A percentile compares a stretch with the other conserved stretches of the same genome.
These are phyloP conservation scores for Leucogyrophana mollusca DNA, from an alignment of 768 basidiomycete genomes.

Conservation along the genomic window DNA sequence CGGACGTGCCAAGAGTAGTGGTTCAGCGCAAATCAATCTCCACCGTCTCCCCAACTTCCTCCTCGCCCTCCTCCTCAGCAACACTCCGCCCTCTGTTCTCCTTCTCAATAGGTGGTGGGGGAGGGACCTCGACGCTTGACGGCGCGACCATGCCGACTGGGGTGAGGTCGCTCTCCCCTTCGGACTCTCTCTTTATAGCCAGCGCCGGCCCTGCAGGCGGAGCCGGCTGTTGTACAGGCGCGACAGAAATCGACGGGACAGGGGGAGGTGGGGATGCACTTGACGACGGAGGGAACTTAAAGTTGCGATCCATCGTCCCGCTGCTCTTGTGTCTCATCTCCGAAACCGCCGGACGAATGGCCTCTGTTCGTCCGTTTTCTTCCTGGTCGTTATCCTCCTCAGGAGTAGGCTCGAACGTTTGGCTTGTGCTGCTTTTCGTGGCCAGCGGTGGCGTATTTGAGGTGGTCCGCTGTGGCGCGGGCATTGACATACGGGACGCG, in stretches of 20 bases:
- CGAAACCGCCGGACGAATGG: slow-evolving; percentile 20
- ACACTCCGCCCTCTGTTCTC: slow-evolving; percentile 43
- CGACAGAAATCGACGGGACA: slow-evolving; percentile 16
- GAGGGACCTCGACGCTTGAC: slow-evolving; percentile 71
- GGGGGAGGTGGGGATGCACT: slow-evolving; percentile 13
- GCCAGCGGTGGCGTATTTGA: slow-evolving; percentile 40
- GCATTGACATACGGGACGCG: slow-evolving; percentile 67
- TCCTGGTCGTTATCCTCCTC: slow-evolving; percentile 44
- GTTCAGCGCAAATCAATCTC: slow-evolving; percentile 58
- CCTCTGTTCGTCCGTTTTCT: slow-evolving; percentile 31
- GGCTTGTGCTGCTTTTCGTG: slow-evolving; percentile 22
- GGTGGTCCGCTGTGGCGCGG: slow-evolving; percentile 46
- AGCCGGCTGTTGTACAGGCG: slow-evolving; percentile 9
- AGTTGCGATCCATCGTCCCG: slow-evolving; percentile 78
- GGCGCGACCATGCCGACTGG: slow-evolving; percentile 47
- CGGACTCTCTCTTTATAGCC: background rate
- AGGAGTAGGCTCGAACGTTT: slow-evolving; percentile 48
- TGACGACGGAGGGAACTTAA: slow-evolving; percentile 57
- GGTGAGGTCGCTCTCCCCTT: slow-evolving; percentile 13
- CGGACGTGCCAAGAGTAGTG: too few species aligned
- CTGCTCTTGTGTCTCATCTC: slow-evolving; percentile 43
- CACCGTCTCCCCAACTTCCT: slow-evolving; percentile 77
- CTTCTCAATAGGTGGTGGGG: slow-evolving; percentile 79
- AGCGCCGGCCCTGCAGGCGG: slow-evolving; percentile 5
- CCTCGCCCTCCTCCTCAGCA: slow-evolving; percentile 60